A percentile compares a stretch with the other conserved stretches of the same genome.
Evolutionary conservation across 495 filamentous ascomycete genomes (phyloP).

Genomic region (Aspergillus kassunensis): DNA sequence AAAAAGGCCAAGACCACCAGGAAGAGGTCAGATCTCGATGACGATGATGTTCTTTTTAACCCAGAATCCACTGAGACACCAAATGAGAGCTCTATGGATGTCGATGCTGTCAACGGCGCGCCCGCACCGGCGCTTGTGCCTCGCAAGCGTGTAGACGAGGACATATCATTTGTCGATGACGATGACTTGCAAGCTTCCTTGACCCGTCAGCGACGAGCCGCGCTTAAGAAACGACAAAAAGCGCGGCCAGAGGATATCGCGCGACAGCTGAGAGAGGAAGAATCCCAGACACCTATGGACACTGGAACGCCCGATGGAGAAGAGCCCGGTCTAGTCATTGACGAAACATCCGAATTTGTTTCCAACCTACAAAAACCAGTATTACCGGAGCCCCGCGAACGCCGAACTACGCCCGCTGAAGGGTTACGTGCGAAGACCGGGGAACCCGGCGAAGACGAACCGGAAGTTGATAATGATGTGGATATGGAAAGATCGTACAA

Average conservation of each 20-base stretch:
- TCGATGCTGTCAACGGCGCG: conserved; percentile 54
- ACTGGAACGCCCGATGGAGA: conserved; percentile 46
- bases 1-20: conserved; percentile 78
- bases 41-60: conserved; percentile 64
- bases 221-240: conserved; percentile 87
- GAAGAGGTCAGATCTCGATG: conserved; percentile 64
- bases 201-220: conserved; percentile 71
- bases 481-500: conserved; percentile 59
- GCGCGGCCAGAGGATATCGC: conserved; percentile 81
- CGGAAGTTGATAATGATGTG: conserved; percentile 53
- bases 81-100: conserved; percentile 65
- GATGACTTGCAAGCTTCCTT: conserved; percentile 87
- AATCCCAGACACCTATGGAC: conserved; percentile 52
- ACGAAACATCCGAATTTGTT: conserved; percentile 94
- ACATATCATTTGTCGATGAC: conserved; percentile 78
- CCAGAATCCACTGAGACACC: conserved; percentile 37
- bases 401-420: conserved; percentile 36
- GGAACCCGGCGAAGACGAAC: conserved; percentile 47
- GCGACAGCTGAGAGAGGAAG: conserved; percentile 73
- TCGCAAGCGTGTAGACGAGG: conserved; percentile 60
- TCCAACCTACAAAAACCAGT: conserved; percentile 69
- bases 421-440: conserved; percentile 45
- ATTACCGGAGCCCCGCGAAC: conserved; percentile 58
- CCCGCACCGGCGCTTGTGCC: conserved; percentile 29
- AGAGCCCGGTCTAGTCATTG: conserved; percentile 76